Conservation (phyloP, 2,329 filamentous ascomycete species). For the Epicoccum nigrum region DNA sequence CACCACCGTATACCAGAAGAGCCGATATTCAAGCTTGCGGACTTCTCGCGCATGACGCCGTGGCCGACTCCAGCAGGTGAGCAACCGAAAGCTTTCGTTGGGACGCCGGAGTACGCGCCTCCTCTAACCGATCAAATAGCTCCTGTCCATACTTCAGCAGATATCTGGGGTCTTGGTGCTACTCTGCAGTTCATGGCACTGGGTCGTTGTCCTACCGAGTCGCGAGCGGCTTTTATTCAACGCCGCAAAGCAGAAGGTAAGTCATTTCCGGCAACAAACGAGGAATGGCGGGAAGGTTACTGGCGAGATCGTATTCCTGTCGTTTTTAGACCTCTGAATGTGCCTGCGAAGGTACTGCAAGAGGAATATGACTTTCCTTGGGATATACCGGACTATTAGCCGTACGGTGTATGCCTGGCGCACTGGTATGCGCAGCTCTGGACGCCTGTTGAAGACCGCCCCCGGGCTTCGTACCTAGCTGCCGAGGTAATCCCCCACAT, state of each 20-base stretch:
- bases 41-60: constrained; percentile 23
- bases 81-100: background rate
- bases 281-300: constrained; percentile 9
- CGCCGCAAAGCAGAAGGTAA: background rate
- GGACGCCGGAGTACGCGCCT: constrained; percentile 32
- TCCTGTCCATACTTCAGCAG: constrained; percentile 18
- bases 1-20: constrained; percentile 8
- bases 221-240: constrained; percentile 11
- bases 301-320: background rate
- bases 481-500: background rate
- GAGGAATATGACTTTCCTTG: background rate
- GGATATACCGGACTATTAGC: background rate
- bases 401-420: constrained; percentile 18
- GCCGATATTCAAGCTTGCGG: constrained; percentile 35
- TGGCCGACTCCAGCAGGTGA: background rate
- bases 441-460: background rate
- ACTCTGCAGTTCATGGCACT: constrained; percentile 30
- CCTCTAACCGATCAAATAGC: constrained; percentile 16
- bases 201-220: constrained; percentile 15
- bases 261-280: background rate
- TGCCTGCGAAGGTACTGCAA: background rate
- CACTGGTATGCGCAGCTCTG: constrained; percentile 21
- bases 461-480: constrained; percentile 4
- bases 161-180: constrained; percentile 35
- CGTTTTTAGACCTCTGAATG: background rate